phyloP scores from a whole-genome alignment of 1,139 yeast genomes.

The Nakaseomyces delphensis region DNA sequence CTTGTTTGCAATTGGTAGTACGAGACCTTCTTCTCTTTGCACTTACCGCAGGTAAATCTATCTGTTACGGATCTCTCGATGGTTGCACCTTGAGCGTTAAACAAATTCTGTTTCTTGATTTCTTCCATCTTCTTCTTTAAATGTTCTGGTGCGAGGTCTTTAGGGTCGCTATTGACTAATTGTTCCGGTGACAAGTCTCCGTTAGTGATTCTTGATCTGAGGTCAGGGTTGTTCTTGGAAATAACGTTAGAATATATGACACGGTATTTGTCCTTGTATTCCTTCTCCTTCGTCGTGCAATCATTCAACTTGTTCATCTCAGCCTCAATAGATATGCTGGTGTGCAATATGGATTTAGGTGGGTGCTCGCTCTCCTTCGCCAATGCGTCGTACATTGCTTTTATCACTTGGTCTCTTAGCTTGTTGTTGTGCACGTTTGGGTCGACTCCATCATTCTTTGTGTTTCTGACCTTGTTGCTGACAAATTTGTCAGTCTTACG shows the following conservation, averaged over 20 bases:
- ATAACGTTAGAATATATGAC: conserved; percentile 77
- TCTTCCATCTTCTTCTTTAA: conserved; percentile 79
- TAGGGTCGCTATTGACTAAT: conserved; percentile 75
- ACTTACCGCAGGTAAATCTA: conserved; percentile 93
- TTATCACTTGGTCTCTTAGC: conserved; percentile 76
- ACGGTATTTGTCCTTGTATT: conserved; percentile 71
- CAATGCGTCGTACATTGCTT: conserved; percentile 79
- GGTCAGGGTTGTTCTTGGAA: conserved; percentile 80
- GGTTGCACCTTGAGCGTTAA: conserved; percentile 97
- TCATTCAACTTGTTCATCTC: conserved; percentile 39
- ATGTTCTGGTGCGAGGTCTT: conserved; percentile 89
- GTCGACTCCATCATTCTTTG: conserved; percentile 71
- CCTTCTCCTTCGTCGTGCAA: conserved; percentile 24
- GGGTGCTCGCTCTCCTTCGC: conserved; percentile 63
- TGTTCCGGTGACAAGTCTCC: conserved; percentile 58
- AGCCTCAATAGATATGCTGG: conserved; percentile 65
- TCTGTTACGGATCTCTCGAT: conserved; percentile 95
- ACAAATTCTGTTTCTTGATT: conserved; percentile 78
- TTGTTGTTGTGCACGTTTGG: conserved; percentile 61
- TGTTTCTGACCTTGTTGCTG: conserved; percentile 56
- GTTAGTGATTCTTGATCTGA: conserved; percentile 57
- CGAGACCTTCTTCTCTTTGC: conserved; percentile 93
- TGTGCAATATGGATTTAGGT: conserved; percentile 49
- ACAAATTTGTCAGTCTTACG: conserved; percentile 32
- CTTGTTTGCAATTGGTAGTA: conserved; percentile 97